Conservation (phyloP, 768 basidiomycete genomes). For the Cubamyces lactineus region DNA sequence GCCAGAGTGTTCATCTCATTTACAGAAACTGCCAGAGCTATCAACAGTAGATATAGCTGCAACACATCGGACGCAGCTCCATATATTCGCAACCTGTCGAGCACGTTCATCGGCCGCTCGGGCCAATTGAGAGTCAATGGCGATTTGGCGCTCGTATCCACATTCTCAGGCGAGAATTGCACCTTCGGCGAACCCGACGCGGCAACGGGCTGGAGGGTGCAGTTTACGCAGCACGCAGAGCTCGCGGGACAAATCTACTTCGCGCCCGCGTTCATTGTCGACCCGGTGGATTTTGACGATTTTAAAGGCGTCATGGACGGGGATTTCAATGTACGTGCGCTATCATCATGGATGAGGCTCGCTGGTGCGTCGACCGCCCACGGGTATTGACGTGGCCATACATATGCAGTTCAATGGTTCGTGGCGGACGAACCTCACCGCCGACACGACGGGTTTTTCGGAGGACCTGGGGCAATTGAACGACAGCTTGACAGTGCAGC, state of each 20-base stretch:
- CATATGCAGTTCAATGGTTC: slow-evolving; percentile 55
- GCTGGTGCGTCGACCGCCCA: background rate
- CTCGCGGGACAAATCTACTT: slow-evolving; percentile 49
- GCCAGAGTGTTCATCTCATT: background rate
- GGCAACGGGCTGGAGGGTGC: slow-evolving; percentile 49
- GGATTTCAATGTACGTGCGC: slow-evolving; percentile 50
- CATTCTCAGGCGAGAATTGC: slow-evolving; percentile 66
- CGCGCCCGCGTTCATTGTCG: slow-evolving; percentile 64
- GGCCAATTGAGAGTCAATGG: slow-evolving; percentile 55
- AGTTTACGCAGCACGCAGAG: slow-evolving; percentile 38
- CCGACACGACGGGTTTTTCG: slow-evolving; percentile 15
- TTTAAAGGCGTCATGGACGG: slow-evolving; percentile 56
- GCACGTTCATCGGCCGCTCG: slow-evolving; percentile 50
- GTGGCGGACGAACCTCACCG: slow-evolving; percentile 49
- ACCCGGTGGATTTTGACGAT: slow-evolving; percentile 48
- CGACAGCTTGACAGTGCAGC: background rate
- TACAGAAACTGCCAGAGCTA: slow-evolving; percentile 26
- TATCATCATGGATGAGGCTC: background rate
- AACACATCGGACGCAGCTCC: slow-evolving; percentile 41
- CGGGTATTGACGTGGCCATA: background rate
- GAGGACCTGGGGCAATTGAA: too few species aligned
- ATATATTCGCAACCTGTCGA: slow-evolving; percentile 49
- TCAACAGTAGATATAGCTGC: slow-evolving; percentile 44
- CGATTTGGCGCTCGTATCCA: slow-evolving; percentile 59
- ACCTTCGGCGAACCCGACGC: slow-evolving; percentile 51